These are phyloP conservation scores for Eremochloa ophiuroides DNA, from an alignment of 176 grass and related monocot species.

Conservation along the genomic window DNA sequence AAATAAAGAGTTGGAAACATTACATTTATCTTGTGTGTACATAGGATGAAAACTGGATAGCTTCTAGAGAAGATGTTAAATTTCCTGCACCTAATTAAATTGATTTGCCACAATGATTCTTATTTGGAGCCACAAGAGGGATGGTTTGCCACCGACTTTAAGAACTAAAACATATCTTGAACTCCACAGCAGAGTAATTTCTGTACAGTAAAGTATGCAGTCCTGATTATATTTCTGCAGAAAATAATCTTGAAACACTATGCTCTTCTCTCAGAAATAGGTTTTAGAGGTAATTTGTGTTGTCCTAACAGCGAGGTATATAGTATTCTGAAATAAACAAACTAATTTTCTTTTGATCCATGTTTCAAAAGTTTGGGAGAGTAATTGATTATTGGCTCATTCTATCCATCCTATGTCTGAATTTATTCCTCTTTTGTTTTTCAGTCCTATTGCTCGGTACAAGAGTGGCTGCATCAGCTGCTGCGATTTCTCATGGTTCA, in stretches of 20 bases:
- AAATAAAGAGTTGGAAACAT: background rate
- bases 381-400: background rate
- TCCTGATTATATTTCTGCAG: background rate
- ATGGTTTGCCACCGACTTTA: background rate
- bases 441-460: conserved; percentile 80
- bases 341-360: background rate
- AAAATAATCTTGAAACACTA: background rate
- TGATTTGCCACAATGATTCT: background rate
- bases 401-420: background rate
- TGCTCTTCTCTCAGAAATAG: background rate
- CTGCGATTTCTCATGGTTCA: conserved; percentile 55
- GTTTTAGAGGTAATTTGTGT: background rate
- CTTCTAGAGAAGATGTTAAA: background rate
- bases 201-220: background rate
- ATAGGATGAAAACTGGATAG: background rate
- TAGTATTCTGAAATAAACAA: background rate
- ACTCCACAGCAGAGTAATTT: background rate
- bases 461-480: conserved; percentile 78
- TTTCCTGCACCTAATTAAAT: background rate
- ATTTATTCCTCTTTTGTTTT: background rate
- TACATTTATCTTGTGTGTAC: background rate
- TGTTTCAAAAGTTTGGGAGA: background rate
- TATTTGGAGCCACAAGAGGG: background rate
- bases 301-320: background rate
- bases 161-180: background rate